Base-by-base conservation (phyloP, 2,329 filamentous ascomycete species). In the Aspergillus fischeri region DNA sequence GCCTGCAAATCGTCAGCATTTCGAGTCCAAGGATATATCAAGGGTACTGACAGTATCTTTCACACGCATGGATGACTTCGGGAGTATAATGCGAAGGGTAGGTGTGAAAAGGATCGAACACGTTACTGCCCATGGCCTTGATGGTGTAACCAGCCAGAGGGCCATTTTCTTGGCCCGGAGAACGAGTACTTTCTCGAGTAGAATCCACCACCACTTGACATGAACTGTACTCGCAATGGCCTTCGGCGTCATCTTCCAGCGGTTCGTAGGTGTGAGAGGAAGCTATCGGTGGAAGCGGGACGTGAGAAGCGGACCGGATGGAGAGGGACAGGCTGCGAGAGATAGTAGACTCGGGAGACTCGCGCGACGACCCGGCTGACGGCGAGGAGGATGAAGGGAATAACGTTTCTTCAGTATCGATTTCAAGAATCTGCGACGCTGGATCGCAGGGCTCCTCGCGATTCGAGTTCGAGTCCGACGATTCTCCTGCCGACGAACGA, bases 51-150 rank as follows among this genome's bases (percentile, higher is more conserved):
- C 69, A 67, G 47, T 71, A 70, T n/a, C 50, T 52, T 57, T 69
- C 64, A 29, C 64, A 66, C 6, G 58, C n/a, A 32, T 65, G 55
- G 4, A 72, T 56, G 11, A 66, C 25, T 10, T 67, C 64, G 3
- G 65, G 61, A 9, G 63, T 52, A 54, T 65, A 65, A 29, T 55
- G 49, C 14, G 51, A 53, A 1, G 69, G 67, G 41, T 67, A 67
- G 28, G 65, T 67, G 28, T 49, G 49, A 21, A 73, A 73, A 1
- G 70, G 70, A 55, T 73, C 70, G 6, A 71, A 49, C 3, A 54
- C 38, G 11, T 55, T 55, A 1, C 63, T 63, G n/a, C 69, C 60
- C 2, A 65, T 55, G 7, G 54, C 59, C 48, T 68, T 63, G 10
- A 70, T 57, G 8, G 56, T 58, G 14, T 58, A 55, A 2, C 41